Evolutionary conservation across 2,329 filamentous ascomycete species (phyloP).

Genomic region (Aspergillus clavatus): DNA sequence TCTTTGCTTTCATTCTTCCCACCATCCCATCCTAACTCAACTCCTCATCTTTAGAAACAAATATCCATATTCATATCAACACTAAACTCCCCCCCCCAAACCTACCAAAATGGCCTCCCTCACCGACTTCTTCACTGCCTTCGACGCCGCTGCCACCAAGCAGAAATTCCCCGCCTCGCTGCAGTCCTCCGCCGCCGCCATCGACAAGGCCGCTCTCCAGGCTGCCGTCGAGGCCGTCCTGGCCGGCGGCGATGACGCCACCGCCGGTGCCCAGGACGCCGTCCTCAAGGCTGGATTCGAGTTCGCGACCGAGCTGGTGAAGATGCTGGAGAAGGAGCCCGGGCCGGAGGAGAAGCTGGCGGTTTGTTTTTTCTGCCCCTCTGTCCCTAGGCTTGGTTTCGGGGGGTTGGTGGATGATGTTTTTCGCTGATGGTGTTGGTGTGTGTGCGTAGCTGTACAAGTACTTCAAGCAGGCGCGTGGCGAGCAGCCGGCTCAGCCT

Average conservation of each 20-base stretch:
- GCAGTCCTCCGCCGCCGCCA: constrained; percentile 21
- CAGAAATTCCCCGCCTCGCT: constrained; percentile 27
- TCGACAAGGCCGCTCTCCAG: constrained; percentile 24
- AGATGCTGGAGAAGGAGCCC: constrained; percentile 24
- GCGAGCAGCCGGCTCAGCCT: constrained; percentile 14
- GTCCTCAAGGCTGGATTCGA: constrained; percentile 28
- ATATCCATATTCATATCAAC: no score
- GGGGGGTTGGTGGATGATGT: background rate
- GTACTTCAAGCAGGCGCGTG: constrained; percentile 16
- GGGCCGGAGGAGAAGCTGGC: constrained; percentile 23
- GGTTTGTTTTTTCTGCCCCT: constrained; percentile 28
- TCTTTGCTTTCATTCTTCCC: background rate
- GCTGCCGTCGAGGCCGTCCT: constrained; percentile 23
- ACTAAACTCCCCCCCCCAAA: no score
- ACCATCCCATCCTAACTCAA: constrained; percentile 1
- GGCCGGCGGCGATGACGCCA: constrained; percentile 13
- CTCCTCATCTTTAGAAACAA: background rate
- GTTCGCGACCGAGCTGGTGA: constrained; percentile 28
- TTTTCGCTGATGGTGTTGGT: background rate
- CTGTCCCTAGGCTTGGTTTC: background rate
- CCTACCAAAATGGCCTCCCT: constrained; percentile 21
- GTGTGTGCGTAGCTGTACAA: constrained; percentile 12
- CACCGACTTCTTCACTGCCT: constrained; percentile 22
- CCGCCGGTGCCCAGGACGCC: constrained; percentile 14
- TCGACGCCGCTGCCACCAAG: constrained; percentile 24